Conservation (phyloP, 2,329 filamentous ascomycete genomes). For the Scorias spongiosa region DNA sequence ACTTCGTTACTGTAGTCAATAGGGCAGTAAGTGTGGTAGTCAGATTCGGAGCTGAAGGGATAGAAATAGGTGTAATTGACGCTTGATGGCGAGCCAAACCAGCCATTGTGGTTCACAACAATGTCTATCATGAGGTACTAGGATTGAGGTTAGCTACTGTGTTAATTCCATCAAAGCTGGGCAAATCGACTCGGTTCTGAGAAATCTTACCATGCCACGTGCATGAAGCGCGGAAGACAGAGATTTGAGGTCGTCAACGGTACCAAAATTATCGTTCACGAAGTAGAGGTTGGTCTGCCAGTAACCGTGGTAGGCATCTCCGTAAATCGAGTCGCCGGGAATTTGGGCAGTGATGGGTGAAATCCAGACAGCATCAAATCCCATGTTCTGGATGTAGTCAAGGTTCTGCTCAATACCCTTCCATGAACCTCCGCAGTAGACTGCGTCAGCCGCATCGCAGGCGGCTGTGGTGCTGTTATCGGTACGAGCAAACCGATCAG, state of each 20-base stretch:
- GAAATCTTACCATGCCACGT: constrained; percentile 25
- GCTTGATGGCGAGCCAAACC: constrained; percentile 12
- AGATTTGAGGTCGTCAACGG: constrained; percentile 27
- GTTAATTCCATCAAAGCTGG: no score
- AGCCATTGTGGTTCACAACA: constrained; percentile 24
- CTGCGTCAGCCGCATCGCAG: constrained; percentile 19
- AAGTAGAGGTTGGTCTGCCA: constrained; percentile 30
- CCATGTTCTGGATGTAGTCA: constrained; percentile 36
- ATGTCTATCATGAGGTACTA: constrained; percentile 25
- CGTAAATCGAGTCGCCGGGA: constrained; percentile 20
- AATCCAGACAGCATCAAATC: constrained; percentile 29
- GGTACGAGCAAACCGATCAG: constrained; percentile 39
- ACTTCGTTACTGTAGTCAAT: constrained; percentile 37
- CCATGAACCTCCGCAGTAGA: constrained; percentile 36
- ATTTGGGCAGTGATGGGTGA: constrained; percentile 28
- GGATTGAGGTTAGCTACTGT: background rate
- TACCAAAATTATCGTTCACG: constrained; percentile 33
- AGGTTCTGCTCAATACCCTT: constrained; percentile 28
- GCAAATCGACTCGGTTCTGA: background rate
- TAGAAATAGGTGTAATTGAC: constrained; percentile 21
- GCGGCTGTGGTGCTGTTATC: constrained; percentile 24
- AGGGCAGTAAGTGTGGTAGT: constrained; percentile 37
- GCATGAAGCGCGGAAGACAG: constrained; percentile 29
- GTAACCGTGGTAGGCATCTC: constrained; percentile 33
- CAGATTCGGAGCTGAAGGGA: constrained; percentile 25